phyloP scores from a whole-genome alignment of 2,329 filamentous ascomycete genomes.

The Aspergillus felis region DNA sequence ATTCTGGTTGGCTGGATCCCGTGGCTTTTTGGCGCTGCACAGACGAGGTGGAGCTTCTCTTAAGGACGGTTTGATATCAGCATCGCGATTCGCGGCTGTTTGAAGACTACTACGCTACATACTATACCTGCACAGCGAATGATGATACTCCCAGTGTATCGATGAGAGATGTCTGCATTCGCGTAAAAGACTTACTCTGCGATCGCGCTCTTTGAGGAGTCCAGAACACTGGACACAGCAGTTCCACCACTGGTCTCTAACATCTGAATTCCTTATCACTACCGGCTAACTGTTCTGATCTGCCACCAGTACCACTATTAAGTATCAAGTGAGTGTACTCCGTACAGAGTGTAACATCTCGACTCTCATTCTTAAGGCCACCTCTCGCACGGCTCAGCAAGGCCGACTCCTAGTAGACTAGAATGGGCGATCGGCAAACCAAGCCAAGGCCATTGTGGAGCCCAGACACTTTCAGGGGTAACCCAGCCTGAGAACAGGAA shows the following conservation, averaged over 20 bases:
- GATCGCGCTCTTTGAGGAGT: too few species aligned
- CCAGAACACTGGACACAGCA: neutral
- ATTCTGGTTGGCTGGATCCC: neutral
- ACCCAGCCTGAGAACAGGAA: neutral
- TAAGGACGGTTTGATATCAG: neutral
- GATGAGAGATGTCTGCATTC: too few species aligned
- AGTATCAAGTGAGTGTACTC: neutral
- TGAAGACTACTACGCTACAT: neutral
- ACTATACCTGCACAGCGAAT: neutral
- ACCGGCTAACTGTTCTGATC: neutral
- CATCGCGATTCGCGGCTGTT: neutral
- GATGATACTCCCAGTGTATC: too few species aligned
- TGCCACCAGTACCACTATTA: neutral
- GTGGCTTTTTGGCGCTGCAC: neutral
- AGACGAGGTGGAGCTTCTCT: neutral
- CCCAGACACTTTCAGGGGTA: neutral
- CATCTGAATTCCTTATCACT: too few species aligned
- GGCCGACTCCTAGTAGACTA: neutral
- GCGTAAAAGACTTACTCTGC: neutral
- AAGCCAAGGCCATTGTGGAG: neutral
- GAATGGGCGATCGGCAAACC: neutral
- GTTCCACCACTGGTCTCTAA: neutral
- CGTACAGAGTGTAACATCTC: neutral
- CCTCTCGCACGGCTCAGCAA: neutral
- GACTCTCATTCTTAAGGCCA: neutral